Conservation (phyloP, 176 grass and related monocot genomes). For the Raddia distichophylla region DNA sequence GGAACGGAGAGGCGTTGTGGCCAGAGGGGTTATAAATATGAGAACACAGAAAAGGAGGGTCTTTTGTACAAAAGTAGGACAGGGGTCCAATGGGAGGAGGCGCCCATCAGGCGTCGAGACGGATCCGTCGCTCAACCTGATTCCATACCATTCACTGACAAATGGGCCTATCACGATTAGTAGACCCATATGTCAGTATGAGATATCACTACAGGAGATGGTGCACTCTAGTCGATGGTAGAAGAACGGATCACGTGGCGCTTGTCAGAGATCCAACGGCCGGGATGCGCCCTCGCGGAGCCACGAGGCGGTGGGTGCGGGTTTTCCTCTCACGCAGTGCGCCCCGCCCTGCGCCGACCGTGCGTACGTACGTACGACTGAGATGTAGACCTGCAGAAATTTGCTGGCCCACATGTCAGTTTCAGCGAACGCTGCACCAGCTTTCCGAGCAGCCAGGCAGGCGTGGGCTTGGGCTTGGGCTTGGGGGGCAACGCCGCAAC, state of each 20-base stretch:
- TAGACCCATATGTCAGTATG: background rate
- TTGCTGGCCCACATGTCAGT: background rate
- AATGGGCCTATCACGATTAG: fast-evolving
- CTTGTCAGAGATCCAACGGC: constrained; percentile 62
- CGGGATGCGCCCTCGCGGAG: constrained; percentile 12
- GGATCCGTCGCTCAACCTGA: background rate
- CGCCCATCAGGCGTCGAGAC: constrained; percentile 28
- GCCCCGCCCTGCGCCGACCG: background rate
- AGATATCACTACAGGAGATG: background rate
- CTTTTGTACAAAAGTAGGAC: constrained; percentile 46
- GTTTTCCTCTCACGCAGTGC: background rate
- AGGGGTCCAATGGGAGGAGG: constrained; percentile 33
- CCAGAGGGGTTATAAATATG: constrained; percentile 42
- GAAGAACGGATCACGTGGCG: constrained; percentile 53
- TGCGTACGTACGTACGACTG: background rate
- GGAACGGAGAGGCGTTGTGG: constrained; percentile 30
- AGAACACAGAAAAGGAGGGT: constrained; percentile 40
- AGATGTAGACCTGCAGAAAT: background rate
- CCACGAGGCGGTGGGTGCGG: constrained; percentile 1
- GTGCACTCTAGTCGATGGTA: background rate
- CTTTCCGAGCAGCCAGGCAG: background rate
- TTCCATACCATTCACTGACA: background rate
- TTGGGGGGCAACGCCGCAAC: background rate
- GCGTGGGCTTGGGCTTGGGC: background rate
- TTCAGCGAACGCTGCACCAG: background rate